Evolutionary conservation across 2,329 filamentous ascomycete genomes (phyloP).

Genomic region (Neurospora sp.): DNA sequence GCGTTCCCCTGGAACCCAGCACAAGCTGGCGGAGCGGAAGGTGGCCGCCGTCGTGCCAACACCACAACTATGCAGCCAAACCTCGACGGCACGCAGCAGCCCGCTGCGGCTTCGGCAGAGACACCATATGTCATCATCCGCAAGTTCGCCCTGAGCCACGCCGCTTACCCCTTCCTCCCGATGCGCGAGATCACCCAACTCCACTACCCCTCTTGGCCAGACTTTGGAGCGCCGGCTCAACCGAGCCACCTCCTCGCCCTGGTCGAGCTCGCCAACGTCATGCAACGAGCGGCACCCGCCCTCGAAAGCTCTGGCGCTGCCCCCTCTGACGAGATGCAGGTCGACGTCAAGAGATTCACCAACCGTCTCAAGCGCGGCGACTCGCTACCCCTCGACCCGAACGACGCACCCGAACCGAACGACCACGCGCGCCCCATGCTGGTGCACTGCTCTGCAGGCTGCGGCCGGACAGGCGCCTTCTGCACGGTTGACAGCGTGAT

Average conservation of each 20-base stretch:
- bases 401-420: constrained; percentile 51
- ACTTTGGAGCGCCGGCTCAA: constrained; percentile 87
- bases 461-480: constrained; percentile 90
- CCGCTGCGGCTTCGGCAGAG: constrained; percentile 33
- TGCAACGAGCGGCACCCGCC: constrained; percentile 46
- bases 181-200: constrained; percentile 90
- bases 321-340: not conserved
- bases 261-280: constrained; percentile 78
- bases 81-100: constrained; percentile 25
- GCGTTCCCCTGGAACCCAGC: constrained; percentile 12
- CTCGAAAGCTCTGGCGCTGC: not conserved
- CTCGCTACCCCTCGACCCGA: constrained; percentile 31
- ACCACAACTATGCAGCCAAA: constrained; percentile 34
- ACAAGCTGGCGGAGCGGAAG: constrained; percentile 22
- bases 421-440: constrained; percentile 58
- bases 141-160: constrained; percentile 76
- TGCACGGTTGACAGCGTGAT: constrained; percentile 94
- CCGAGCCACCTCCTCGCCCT: constrained; percentile 78
- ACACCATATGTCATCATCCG: constrained; percentile 71
- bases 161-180: constrained; percentile 67
- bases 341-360: not conserved
- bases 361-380: not conserved
- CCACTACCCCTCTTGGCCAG: constrained; percentile 94
- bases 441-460: constrained; percentile 93
- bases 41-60: constrained; percentile 41